Percentiles rank a stretch among this genome's conserved stretches.
These are phyloP conservation scores for Heterobasidion irregulare DNA, from an alignment of 1,284 basidiomycete genomes.

Conservation along the genomic window DNA sequence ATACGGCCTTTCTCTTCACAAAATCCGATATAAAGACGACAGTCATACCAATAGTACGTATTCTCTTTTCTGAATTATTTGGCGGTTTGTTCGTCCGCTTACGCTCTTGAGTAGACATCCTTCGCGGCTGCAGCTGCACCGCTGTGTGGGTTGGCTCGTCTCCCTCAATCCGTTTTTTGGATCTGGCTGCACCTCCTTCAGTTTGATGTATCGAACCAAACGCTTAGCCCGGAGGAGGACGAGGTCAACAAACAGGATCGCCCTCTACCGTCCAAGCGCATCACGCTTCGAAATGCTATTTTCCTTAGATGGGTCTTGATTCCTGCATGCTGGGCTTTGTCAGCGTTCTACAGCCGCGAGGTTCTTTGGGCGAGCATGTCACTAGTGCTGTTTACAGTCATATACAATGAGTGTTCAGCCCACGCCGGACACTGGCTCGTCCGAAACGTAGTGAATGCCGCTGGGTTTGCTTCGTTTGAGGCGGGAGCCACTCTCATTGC, in stretches of 20 bases:
- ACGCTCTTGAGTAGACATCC: constrained; percentile 19
- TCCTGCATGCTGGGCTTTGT: constrained; percentile 23
- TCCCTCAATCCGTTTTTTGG: constrained; percentile 27
- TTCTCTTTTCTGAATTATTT: neutral
- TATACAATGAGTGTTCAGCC: constrained; percentile 28
- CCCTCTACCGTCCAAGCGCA: constrained; percentile 32
- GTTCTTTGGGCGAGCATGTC: constrained; percentile 22
- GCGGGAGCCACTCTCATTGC: constrained; percentile 29
- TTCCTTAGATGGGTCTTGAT: constrained; percentile 27
- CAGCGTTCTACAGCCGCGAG: constrained; percentile 21
- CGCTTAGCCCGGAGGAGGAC: constrained; percentile 31
- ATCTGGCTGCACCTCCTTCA: constrained; percentile 35
- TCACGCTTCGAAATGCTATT: constrained; percentile 23
- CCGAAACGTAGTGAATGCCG: constrained; percentile 29
- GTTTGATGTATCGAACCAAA: constrained; percentile 35
- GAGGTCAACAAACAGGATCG: constrained; percentile 33
- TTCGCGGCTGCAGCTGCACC: constrained; percentile 28
- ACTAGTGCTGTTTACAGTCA: constrained; percentile 20
- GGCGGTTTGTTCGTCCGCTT: constrained; percentile 2
- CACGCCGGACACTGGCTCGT: constrained; percentile 25
- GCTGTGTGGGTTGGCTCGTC: constrained; percentile 10
- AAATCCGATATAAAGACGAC: constrained; percentile 31
- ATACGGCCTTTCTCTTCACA: constrained; percentile 31
- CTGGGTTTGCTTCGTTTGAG: constrained; percentile 29
- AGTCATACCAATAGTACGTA: constrained; percentile 29